A percentile compares a stretch with the other conserved stretches of the same genome.
Evolutionary conservation across 2,329 filamentous ascomycete genomes (phyloP).

Genomic region (Pseudonectria buxi): DNA sequence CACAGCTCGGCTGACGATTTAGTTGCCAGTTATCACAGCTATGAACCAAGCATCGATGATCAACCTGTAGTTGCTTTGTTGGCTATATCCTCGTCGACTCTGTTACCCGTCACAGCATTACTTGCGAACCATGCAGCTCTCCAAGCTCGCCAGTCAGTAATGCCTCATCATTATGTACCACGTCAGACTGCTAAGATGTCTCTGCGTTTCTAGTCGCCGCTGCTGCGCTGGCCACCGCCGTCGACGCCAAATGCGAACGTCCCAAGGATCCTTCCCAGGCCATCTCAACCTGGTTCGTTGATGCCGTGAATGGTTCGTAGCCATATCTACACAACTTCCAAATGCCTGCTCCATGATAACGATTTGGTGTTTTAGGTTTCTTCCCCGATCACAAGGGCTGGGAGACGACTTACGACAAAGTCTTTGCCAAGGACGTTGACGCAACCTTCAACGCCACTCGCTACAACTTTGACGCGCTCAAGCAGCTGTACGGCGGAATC

Average conservation of each 20-base stretch:
- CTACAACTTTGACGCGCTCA: background rate
- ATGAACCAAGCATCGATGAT: too few relatives aligned
- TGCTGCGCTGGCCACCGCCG: background rate
- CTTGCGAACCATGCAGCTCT: too few relatives aligned
- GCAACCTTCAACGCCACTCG: background rate
- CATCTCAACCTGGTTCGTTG: background rate
- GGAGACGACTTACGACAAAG: background rate
- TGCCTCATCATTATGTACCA: too few relatives aligned
- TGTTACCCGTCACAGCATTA: too few relatives aligned
- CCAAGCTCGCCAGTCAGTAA: too few relatives aligned
- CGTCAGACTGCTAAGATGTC: too few relatives aligned
- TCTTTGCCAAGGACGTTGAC: background rate
- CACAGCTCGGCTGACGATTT: too few relatives aligned
- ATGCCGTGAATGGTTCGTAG: background rate
- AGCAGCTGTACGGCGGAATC: background rate
- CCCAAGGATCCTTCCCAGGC: background rate
- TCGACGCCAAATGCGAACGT: background rate
- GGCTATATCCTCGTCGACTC: too few relatives aligned
- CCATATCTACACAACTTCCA: background rate
- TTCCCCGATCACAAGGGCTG: background rate
- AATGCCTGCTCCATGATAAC: too few relatives aligned
- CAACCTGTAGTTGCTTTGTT: too few relatives aligned
- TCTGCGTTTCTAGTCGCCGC: background rate
- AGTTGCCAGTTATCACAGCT: too few relatives aligned
- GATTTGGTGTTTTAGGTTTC: background rate